Evolutionary conservation across 2,329 filamentous ascomycete genomes (phyloP).

Genomic region (Elsinoe perseae): DNA sequence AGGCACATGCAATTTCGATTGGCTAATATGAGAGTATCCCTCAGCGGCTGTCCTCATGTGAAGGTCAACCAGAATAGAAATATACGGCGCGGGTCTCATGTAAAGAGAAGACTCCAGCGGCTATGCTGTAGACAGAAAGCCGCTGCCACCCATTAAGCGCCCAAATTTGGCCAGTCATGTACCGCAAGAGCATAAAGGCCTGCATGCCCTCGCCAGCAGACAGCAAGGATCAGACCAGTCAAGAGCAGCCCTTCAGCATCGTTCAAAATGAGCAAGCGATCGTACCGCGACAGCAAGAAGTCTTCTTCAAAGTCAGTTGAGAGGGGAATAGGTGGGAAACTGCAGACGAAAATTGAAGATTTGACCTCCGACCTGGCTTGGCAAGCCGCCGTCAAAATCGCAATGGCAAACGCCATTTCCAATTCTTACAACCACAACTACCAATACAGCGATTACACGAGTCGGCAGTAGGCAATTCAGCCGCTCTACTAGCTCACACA

Average conservation of each 20-base stretch:
- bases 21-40: neutral
- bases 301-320: slow-evolving; percentile 1
- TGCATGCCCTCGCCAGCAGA: neutral
- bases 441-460: neutral
- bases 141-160: slow-evolving; percentile 12
- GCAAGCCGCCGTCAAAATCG: neutral
- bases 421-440: slow-evolving; percentile 13
- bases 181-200: neutral
- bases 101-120: neutral
- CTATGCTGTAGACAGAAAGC: neutral
- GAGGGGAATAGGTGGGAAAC: neutral
- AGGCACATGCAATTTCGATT: neutral
- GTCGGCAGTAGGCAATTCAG: neutral
- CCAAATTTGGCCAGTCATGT: slow-evolving; percentile 6
- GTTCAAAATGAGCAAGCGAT: slow-evolving; percentile 4
- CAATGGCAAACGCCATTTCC: neutral
- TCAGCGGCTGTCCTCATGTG: neutral
- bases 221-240: neutral
- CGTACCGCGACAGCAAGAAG: neutral
- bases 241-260: neutral
- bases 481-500: too few relatives aligned
- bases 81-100: slow-evolving; percentile 11
- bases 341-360: slow-evolving; percentile 4
- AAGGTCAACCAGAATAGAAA: neutral
- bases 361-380: slow-evolving; percentile 7